phyloP scores from a whole-genome alignment of 352 stramenopile species.

The Stephanocyclus meneghinianus region DNA sequence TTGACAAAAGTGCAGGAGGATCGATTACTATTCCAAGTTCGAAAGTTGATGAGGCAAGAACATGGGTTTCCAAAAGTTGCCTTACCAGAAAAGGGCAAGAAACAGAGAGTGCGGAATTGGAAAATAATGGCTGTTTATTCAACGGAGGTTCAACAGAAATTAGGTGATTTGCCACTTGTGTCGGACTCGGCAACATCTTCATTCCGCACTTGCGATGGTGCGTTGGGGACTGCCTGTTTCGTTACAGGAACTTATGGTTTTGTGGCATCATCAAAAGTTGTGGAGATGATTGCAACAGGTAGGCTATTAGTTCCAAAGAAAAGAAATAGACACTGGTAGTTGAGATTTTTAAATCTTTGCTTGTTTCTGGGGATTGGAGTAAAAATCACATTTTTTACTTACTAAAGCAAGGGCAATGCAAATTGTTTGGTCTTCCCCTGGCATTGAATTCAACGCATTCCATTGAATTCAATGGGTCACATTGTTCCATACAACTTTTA shows the following conservation, averaged over 20 bases:
- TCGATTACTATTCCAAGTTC: slow-evolving; percentile 65
- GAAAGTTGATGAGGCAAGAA: slow-evolving; percentile 74
- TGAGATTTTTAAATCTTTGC: too few species aligned
- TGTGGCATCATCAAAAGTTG: slow-evolving; percentile 61
- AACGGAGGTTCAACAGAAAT: slow-evolving; percentile 49
- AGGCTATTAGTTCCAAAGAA: slow-evolving; percentile 53
- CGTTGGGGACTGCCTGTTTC: slow-evolving; percentile 77
- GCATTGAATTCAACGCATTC: too few species aligned
- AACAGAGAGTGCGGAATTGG: slow-evolving; percentile 62
- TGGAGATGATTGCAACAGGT: slow-evolving; percentile 75
- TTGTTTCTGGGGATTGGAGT: not conserved
- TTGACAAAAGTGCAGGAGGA: slow-evolving; percentile 67
- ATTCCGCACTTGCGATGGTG: slow-evolving; percentile 69
- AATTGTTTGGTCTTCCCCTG: too few species aligned
- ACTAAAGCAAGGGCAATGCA: too few species aligned
- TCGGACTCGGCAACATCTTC: slow-evolving; percentile 27
- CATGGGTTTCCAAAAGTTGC: slow-evolving; percentile 63
- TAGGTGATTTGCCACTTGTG: not conserved
- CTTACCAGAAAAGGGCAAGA: slow-evolving; percentile 26
- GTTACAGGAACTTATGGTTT: slow-evolving; percentile 83
- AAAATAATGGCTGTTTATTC: slow-evolving; percentile 76
- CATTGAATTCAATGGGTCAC: too few species aligned
- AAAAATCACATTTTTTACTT: not conserved
- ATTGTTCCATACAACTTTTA: too few species aligned
- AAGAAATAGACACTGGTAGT: slow-evolving; percentile 1